Evolutionary conservation across 768 basidiomycete genomes (phyloP), one percentile per base, ranked within the genome.

Genomic region (Russula sp.): DNA sequence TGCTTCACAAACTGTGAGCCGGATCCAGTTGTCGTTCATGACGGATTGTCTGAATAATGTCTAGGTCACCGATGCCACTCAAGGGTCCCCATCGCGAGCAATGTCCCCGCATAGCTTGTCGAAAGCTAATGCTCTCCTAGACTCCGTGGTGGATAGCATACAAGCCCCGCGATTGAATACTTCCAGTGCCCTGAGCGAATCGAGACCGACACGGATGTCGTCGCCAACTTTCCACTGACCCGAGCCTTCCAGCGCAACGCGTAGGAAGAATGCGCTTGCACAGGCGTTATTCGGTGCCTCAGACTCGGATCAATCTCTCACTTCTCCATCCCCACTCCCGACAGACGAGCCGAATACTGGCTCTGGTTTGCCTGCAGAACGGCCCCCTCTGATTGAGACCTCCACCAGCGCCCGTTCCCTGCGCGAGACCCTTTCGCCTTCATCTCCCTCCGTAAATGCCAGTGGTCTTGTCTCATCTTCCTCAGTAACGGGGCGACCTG

Each of bases 1-100:
- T 1, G 90, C 88, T 16, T 90, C 90, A n/a, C 89, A 91, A 74
- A 89, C 89, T 13, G 87, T 81, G 65, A 52, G 77, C 71, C 14
- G 38, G 59, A 18, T 48, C 32, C 6, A 28, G 11, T 53, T 20
- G 42, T 32, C n/a, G 22, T 13, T 36, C 42, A 8, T 60, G 18
- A 30, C 5, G 5, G n/a, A 36, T 55, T 24, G 40, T 32, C 62
- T 61, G 22, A 63, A 38, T 50, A 14, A 14, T 40, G 38, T 36
- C 13, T 60, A 90, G 89, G 78, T 84, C 54, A 79, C 79, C 38
- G 89, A 86, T 71, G 83, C 87, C 55, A 79, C 82, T 20, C 85
- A 79, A 67, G 69, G 51, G 71, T 82, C 72, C 8, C 48, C 68
- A 2, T 59, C 64, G 1, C 73, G 75, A 22, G 68, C 78, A 42